Evolutionary conservation across 208 protist species (phyloP), one percentile per base, ranked within the genome.

Genomic region (Wallacemonas sp.): DNA sequence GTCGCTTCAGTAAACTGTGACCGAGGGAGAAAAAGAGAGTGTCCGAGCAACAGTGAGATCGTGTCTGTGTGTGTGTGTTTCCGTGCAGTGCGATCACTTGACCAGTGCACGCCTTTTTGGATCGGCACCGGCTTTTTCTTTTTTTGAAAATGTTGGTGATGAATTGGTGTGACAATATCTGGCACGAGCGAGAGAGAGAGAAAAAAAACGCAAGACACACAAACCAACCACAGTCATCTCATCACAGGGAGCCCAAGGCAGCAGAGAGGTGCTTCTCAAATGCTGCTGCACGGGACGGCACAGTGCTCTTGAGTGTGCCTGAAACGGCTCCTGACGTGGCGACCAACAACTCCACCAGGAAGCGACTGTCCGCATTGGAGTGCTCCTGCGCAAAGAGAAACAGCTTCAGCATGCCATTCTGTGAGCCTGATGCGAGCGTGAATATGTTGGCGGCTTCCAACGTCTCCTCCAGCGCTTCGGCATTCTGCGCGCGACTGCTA

Each of bases 401-500:
- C 38, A 76, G 73, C 70, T 78, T 81, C 16, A 70, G 70, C 33
- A 61, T 26, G 8, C 55, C 68, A 26, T 68, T 68, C 46, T 87
- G 73, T 12, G n/a, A 24, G 12, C 80, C 86, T 12, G 80, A 87
- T 19, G 82, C 80, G 19, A 89, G 68, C n/a, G 77, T 80, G 54
- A 85, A 79, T 17, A 92, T 69, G 29, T 65, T 56, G 41, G 65
- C 63, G 12, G 65, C 48, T 33, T 87, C 80, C 48, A 89, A 61
- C 5, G 38, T 55, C 14, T 74, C 65, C 66, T 85, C 79, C 23
- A 86, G 56, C 1, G 44, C 65, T 5, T 80, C 81, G 1, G 32
- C 38, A 21, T 66, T 17, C 30, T 68, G 32, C 4, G 30, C 24
- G 5, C 34, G 47, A 23, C 63, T 4, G 26, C 32, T 39, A 66